Percentiles rank a stretch among this genome's conserved stretches.
phyloP scores from a whole-genome alignment of 257 asterid species.

The Solanum chiquidenum region DNA sequence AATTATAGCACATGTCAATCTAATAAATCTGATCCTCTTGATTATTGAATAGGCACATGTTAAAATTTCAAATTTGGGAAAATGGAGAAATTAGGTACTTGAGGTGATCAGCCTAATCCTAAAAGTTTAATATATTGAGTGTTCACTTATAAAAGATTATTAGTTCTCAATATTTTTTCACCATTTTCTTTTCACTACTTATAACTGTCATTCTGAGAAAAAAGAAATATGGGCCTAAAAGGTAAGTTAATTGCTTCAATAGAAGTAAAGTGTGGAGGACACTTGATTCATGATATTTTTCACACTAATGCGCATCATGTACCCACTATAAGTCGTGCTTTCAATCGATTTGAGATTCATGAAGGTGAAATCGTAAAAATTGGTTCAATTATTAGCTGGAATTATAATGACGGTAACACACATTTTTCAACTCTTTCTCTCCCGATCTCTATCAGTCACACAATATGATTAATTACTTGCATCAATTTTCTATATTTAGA shows the following conservation, averaged over 20 bases:
- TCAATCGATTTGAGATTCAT: neutral
- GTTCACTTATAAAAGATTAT: neutral
- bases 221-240: neutral
- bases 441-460: neutral
- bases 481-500: neutral
- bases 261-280: neutral
- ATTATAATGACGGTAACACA: neutral
- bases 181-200: neutral
- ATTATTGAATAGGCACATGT: too few species aligned
- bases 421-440: neutral
- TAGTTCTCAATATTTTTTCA: neutral
- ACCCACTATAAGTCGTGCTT: neutral
- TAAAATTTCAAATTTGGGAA: too few species aligned
- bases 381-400: neutral
- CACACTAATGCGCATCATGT: neutral
- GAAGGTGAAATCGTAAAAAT: neutral
- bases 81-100: too few species aligned
- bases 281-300: neutral
- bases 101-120: too few species aligned
- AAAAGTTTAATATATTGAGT: too few species aligned
- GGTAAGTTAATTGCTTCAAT: neutral
- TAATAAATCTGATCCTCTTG: too few species aligned
- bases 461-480: neutral
- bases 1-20: too few species aligned
- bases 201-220: neutral